Percentiles rank a stretch among this genome's conserved stretches.
Conservation (phyloP, 768 basidiomycete species). For the Lentinula edodes region DNA sequence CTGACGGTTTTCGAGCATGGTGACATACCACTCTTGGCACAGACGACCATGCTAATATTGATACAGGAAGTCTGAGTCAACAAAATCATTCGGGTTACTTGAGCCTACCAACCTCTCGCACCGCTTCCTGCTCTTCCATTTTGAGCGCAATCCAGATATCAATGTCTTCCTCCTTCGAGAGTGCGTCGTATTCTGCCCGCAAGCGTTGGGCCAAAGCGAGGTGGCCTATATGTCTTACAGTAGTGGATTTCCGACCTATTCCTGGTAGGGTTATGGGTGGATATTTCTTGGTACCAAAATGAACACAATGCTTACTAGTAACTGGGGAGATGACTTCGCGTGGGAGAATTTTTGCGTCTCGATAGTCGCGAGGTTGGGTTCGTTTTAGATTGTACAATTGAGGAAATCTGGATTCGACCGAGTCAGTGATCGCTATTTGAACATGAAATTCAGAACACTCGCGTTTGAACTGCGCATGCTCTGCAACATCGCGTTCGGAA, state of each 20-base stretch:
- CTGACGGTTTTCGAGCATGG: not conserved
- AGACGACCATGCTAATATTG: not conserved
- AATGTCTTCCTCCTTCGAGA: not conserved
- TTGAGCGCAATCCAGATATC: not conserved
- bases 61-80: not conserved
- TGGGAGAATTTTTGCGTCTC: not conserved
- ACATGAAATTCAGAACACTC: not conserved
- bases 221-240: not conserved
- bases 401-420: not conserved
- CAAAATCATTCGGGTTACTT: not conserved
- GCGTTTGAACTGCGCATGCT: slow-evolving; percentile 14
- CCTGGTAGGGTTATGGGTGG: not conserved
- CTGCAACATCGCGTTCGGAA: slow-evolving; percentile 26
- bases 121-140: not conserved
- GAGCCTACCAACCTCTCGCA: not conserved
- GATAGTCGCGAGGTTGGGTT: not conserved
- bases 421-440: too few relatives aligned
- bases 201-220: not conserved
- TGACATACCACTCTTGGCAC: not conserved
- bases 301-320: not conserved
- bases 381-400: not conserved
- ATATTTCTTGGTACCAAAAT: not conserved
- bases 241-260: not conserved
- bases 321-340: not conserved
- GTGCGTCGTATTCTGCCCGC: not conserved